These are phyloP conservation scores for Citrus inodora DNA, from an alignment of 345 rosid genomes.

Conservation along the genomic window DNA sequence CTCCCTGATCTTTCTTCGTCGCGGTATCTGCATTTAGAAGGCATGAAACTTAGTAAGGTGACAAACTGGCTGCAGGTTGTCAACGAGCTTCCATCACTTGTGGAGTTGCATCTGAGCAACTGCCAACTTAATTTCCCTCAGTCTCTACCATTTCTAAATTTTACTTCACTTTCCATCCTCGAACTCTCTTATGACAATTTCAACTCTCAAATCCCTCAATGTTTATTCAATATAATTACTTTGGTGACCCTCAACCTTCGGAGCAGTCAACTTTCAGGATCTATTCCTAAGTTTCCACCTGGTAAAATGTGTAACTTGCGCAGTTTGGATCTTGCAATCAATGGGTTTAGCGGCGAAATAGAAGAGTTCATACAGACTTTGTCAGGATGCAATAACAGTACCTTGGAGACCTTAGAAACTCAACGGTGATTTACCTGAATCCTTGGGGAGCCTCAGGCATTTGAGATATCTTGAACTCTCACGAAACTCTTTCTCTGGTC, in stretches of 20 bases:
- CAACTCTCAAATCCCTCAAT: conserved; percentile 15
- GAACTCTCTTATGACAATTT: conserved; percentile 30
- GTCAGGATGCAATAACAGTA: conserved; percentile 2
- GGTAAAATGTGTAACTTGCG: conserved; percentile 9
- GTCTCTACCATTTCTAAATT: conserved; percentile 9
- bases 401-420: not conserved
- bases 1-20: not conserved
- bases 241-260: not conserved
- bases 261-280: not conserved
- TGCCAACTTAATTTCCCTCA: conserved; percentile 25
- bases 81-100: conserved; percentile 23
- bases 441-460: not conserved
- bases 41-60: not conserved
- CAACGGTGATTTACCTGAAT: conserved; percentile 12
- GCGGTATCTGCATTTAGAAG: not conserved
- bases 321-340: conserved; percentile 1
- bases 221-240: conserved; percentile 20
- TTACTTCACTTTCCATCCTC: conserved; percentile 23
- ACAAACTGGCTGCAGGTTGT: conserved; percentile 19
- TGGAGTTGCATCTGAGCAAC: conserved; percentile 13
- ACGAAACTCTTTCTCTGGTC: conserved; percentile 4
- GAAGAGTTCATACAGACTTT: not conserved
- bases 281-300: not conserved
- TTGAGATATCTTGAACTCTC: conserved; percentile 9
- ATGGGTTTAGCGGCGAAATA: not conserved